Base-by-base conservation (phyloP, 768 basidiomycete genomes). In the Megacollybia marginata region DNA sequence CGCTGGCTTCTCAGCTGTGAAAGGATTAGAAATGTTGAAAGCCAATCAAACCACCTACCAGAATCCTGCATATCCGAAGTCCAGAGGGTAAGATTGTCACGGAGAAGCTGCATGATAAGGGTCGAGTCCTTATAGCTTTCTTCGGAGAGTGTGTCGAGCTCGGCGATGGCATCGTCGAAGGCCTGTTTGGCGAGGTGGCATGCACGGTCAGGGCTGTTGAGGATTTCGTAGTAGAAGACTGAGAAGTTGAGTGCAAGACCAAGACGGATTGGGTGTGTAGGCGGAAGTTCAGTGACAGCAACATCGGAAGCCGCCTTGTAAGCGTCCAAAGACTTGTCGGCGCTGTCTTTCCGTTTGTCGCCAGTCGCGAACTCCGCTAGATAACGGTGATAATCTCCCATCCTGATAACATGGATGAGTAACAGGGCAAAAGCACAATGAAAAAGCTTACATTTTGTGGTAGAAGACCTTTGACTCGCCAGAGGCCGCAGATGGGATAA, bases 111-210 rank as follows among this genome's bases (percentile, higher is more conserved):
- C 87, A 92, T 88, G 71, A 95, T 95, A 58, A 97, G 75, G 36
- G 95, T 98, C 52, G 92, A 96, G 70, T 97, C 94, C 78, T 97
- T 96, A 88, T 98, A 97, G 70, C 86, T 88, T 79, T 97, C 94
- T 74, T 97, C 95, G 61, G 90, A 93, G 49, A 98, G 83, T 19
- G 94, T 97, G 77, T 98, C 94, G 62, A 97, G 91, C 74, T 98
- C 94, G 58, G 94, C 93, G 66, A 98, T 97, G 43, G 95, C 95
- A 68, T 97, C 94, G 56, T 97, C 94, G 69, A 98, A 98, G 8
- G 95, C 94, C 71, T 96, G 92, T 77, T 98, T 98, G 68, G 94
- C 94, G 58, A 97, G 88, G 65, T 94, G 91, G 77, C 94, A 96
- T 47, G 95, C 95, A 69, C 92, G 91, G 71, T 96, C 94, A 58